Evolutionary conservation across 2,329 filamentous ascomycete genomes (phyloP), one percentile per base, ranked within the genome.

Genomic region (Penicillium sp.): DNA sequence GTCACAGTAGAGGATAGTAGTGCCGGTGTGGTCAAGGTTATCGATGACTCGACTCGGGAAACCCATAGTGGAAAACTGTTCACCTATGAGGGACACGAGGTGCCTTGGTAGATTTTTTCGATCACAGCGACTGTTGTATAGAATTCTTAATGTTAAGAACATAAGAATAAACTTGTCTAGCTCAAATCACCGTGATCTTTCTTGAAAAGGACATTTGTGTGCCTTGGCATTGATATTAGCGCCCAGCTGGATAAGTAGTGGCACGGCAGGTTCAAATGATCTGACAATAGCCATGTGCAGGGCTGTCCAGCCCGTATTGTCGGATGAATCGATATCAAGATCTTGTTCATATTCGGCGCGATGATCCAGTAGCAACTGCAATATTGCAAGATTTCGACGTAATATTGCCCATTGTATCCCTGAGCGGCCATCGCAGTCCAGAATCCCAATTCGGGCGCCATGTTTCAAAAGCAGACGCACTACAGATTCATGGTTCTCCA

Each of bases 211-310:
- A 9, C 47, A 52, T 52, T 38, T 45, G 12, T 52, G 54, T 18
- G 47, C 50, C 58, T 47, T 60, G 7, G 60, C 56, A 49, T 57
- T 61, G n/a, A 67, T 58, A 46, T 66, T 56, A 11, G 67, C 65
- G 3, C 64, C 65, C 16, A 33, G 45, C 30, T 63, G 47, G 14
- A 68, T 56, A 3, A 69, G 59, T 6, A 63, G 43, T 16, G 55
- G 35, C 30, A 68, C 63, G 33, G 64, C 59, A 14, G 60, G 55
- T 52, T 62, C 61, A 33, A 62, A 58, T 9, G 60, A 63, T 21
- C 58, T 59, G 26, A 64, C 61, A 12, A 63, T 56, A 18, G 66
- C 65, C 52, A 63, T 63, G 57, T 67, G 65, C 21, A 68, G 55
- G 28, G 66, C 55, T 6, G 65, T 67, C 56, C 61, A 64, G 0